phyloP scores from a whole-genome alignment of 257 asterid species.

The Cordia subcordata region DNA sequence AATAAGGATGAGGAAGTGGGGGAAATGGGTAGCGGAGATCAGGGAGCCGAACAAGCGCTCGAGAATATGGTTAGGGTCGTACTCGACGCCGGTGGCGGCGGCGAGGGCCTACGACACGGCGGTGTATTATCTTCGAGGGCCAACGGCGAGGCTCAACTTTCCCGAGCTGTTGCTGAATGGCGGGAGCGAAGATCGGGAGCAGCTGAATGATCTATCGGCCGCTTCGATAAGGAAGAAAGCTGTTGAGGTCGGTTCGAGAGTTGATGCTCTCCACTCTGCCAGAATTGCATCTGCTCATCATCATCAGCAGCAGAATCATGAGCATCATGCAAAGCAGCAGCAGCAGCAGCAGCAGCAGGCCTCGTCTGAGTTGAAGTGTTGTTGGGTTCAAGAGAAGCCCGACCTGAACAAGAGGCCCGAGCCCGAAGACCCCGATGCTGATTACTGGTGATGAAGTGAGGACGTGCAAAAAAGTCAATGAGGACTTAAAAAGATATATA shows the following conservation, averaged over 20 bases:
- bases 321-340: conserved; percentile 7
- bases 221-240: conserved; percentile 71
- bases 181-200: conserved; percentile 12
- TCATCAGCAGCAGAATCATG: conserved; percentile 6
- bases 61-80: conserved; percentile 92
- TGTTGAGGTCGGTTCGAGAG: conserved; percentile 81
- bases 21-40: conserved; percentile 97
- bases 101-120: conserved; percentile 97
- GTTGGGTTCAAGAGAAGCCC: conserved; percentile 51
- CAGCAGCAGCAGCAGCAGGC: background rate
- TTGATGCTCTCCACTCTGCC: conserved; percentile 51
- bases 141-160: conserved; percentile 75
- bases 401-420: conserved; percentile 38
- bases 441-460: conserved; percentile 26
- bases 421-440: conserved; percentile 38
- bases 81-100: conserved; percentile 82
- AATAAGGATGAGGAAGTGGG: conserved; percentile 98
- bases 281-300: background rate
- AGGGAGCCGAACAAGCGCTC: conserved; percentile 92
- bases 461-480: background rate
- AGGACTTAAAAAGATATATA: too few species aligned
- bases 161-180: conserved; percentile 42
- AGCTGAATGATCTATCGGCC: conserved; percentile 56
- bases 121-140: conserved; percentile 75
- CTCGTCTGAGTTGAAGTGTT: conserved; percentile 28